Base-by-base conservation (phyloP, 2,329 filamentous ascomycete species). In the Corynespora cassiicola region DNA sequence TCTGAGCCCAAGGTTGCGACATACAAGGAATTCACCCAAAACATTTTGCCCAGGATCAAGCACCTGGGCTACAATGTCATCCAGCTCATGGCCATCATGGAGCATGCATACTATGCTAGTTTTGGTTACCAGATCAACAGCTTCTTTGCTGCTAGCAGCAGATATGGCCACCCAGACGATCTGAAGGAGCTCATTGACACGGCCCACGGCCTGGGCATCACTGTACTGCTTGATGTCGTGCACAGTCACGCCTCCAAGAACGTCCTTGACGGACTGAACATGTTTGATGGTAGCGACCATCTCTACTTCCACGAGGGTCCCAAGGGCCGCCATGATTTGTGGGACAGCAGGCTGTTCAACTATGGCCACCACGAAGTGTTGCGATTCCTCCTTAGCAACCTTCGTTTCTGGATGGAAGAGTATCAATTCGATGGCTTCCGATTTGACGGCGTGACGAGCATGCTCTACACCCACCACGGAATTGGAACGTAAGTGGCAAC, bases 241-340 rank as follows among this genome's bases (percentile, higher is more conserved):
- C 94, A 99, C 74, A 96, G 91, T 55, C 94, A 99, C 68, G 94
- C 94, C 11, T 96, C 90, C 25, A 99, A 97, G 78, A 99, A 99
- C 56, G 90, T 96, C 1, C 76, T 95, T 3, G 94, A 99, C 63
- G 94, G 94, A 1, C 73, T 99, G 52, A 99, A 99, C 69, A 84
- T 91, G 77, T 96, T 99, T 61, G 94, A 99, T 68, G 90, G 90
- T 31, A 90, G 87, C 7, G 94, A 97, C 63, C 89, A 96, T 63
- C 86, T 90, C 39, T 99, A 99, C 73, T 99, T 99, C 77, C 94
- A 99, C 55, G 85, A 80, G 37, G 94, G 94, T 22, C 77, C 72
- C 17, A 94, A 87, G 68, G 94, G 94, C 18, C 82, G 82, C 36
- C 94, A 99, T 65, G 90, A 96, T 26, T 78, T 95, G 34, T 99